Base-by-base conservation (phyloP, 192 early-diverging fungal species). In the Gonapodya sp. region DNA sequence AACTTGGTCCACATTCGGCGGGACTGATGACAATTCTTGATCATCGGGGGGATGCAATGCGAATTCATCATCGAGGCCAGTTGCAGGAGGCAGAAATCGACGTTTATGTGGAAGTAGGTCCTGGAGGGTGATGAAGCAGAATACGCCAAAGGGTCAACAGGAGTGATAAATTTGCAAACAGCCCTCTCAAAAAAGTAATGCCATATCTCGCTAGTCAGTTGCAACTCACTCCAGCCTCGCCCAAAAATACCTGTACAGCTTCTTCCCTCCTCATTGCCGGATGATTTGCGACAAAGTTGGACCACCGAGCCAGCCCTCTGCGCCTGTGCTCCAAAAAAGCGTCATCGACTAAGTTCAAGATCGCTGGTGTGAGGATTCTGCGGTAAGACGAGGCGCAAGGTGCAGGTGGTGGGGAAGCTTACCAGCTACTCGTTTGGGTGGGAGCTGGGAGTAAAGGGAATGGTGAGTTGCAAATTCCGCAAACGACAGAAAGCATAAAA, bases 261-360 rank as follows among this genome's bases (percentile, higher is more conserved):
- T 86, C 86, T 79, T 95, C 93, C 36, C 85, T 83, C n/a, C 86
- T 82, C 79, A 95, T 78, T 0, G 92, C 83, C 16, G 94, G 94
- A 81, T 95, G 94, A 36, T 94, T 90, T 14, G 88, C 88, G 35
- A 95, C 82, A n/a, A 90, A 87, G 83, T 93, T 92, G 79, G 94
- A 87, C 80, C 93, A 95, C 18, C 94, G 84, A 0, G 87, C 86
- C 18, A 95, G 82, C 2, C 92, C 94, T 35, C 91, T 89, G 8
- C 94, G 85, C 78, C 94, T 80, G 74, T 86, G 85, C 79, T 93
- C 93, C 80, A 95, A 81, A 86, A 95, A 95, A 14, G 83, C 80
- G 35, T 88, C 87, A 82, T 95, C 91, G 2, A 87, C 87, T 92
- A 83, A 77, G 85, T 86, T 84, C 81, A 78, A 80, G 18, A 24